Evolutionary conservation across 495 filamentous ascomycete genomes (phyloP), one percentile per base, ranked within the genome.

Genomic region (Neurospora sp.): DNA sequence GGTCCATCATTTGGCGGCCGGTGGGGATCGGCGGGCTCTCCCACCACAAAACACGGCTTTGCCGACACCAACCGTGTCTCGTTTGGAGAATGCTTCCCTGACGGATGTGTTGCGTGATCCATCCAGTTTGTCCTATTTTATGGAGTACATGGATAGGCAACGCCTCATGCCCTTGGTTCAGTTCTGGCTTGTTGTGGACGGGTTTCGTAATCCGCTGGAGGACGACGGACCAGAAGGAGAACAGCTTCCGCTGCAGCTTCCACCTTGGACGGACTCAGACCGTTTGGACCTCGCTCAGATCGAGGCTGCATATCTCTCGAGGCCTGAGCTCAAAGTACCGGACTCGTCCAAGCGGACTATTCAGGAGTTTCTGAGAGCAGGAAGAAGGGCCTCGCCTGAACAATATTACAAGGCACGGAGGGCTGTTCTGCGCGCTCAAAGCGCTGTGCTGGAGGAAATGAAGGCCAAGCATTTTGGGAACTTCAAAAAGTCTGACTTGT

Each of bases 131-230:
- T 98, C 94, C 13, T 99, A 97, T 79, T 98, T 98, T 80, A 99
- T 98, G 96, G 96, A 99, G 78, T 98, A 94, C 80, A 98, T 98
- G 96, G 96, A 99, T 80, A 92, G 95, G 37, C 91, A 93, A 78
- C 85, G 88, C 38, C 86, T 96, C 7, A 94, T 98, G 90, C 87
- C 91, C 17, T 82, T 97, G 45, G 96, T 99, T 1, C 96, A 99
- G 79, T 99, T 97, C 81, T 99, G 94, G 94, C 91, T 99, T 62
- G 95, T 98, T 31, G 96, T 98, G 19, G 96, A 98, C 83, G 94
- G 96, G 2, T 91, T 98, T 78, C 91, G 96, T n/a, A 97, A 96
- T 79, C 96, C 96, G 6, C 84, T 99, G 5, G 96, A 98, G 80
- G 94, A 94, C 76, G 96, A 98, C 77, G 83, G 87, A 1, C 89